These are phyloP conservation scores for Colletotrichum lentis DNA, from an alignment of 2,329 filamentous ascomycete genomes.

Conservation along the genomic window DNA sequence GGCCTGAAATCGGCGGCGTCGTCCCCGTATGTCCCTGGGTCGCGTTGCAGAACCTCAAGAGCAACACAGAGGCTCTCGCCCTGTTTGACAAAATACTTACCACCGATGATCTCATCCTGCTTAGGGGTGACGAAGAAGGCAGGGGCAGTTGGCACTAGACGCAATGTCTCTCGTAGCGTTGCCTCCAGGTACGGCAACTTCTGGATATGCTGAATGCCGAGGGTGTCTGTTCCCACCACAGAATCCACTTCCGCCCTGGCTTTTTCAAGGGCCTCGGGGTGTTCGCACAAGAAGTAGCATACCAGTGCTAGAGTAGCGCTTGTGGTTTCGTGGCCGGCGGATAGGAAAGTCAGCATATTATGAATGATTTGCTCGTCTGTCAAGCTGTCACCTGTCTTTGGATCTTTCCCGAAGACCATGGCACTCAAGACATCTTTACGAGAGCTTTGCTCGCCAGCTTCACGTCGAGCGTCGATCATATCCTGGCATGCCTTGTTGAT, in stretches of 20 bases:
- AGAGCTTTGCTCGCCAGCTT: conserved; percentile 48
- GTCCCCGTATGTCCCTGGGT: conserved; percentile 70
- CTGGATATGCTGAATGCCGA: conserved; percentile 68
- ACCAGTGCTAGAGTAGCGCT: conserved; percentile 71
- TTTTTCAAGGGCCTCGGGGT: conserved; percentile 65
- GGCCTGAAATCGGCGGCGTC: conserved; percentile 73
- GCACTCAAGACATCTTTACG: conserved; percentile 69
- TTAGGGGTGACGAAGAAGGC: conserved; percentile 62
- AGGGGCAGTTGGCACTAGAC: conserved; percentile 68
- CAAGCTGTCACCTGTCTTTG: conserved; percentile 71
- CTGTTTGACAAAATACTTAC: conserved; percentile 67
- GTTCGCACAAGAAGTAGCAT: conserved; percentile 70
- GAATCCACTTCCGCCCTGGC: conserved; percentile 73
- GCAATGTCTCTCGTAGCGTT: conserved; percentile 71
- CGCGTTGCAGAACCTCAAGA: conserved; percentile 61
- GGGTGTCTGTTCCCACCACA: conserved; percentile 65
- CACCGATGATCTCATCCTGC: conserved; percentile 63
- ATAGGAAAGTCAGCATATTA: conserved; percentile 77
- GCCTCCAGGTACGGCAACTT: conserved; percentile 73
- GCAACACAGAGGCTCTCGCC: conserved; percentile 63
- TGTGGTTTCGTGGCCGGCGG: conserved; percentile 76
- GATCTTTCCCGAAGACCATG: conserved; percentile 74
- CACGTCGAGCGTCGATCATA: conserved; percentile 55
- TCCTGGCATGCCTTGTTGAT: conserved; percentile 49
- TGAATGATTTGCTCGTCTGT: conserved; percentile 69